Evolutionary conservation across 106 monocot genomes (phyloP).

Genomic region (Allium cepa): DNA sequence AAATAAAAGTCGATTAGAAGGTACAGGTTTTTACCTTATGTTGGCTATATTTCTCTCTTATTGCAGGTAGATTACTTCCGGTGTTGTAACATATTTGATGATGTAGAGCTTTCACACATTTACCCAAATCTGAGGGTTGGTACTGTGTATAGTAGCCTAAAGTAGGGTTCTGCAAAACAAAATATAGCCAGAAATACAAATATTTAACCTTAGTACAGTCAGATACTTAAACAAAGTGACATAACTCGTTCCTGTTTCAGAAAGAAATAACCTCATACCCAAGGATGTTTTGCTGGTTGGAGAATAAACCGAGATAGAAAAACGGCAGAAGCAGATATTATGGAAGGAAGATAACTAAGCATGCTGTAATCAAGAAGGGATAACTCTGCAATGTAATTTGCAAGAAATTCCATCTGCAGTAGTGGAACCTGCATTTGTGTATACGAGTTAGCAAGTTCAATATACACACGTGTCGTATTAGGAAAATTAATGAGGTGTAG

Average conservation of each 20-base stretch:
- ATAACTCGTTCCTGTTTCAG: too few species aligned
- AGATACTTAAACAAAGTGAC: too few species aligned
- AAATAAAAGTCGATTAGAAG: not conserved
- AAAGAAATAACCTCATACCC: conserved; percentile 56
- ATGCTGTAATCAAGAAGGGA: conserved; percentile 71
- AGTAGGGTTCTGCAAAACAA: conserved; percentile 55
- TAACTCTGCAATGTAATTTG: conserved; percentile 71
- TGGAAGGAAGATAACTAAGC: conserved; percentile 55
- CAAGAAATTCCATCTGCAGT: conserved; percentile 70
- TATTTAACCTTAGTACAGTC: too few species aligned
- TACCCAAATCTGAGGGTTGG: conserved; percentile 54
- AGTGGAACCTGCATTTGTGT: conserved; percentile 18
- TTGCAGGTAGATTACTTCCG: conserved; percentile 61
- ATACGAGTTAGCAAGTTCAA: too few species aligned
- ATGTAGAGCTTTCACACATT: conserved; percentile 75
- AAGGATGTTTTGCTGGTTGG: conserved; percentile 57
- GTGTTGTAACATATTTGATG: conserved; percentile 47
- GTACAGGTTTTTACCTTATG: conserved; percentile 55
- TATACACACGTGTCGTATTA: too few species aligned
- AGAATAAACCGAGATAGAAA: conserved; percentile 72
- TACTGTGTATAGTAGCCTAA: conserved; percentile 37
- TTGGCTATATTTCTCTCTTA: conserved; percentile 92
- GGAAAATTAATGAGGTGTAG: not conserved
- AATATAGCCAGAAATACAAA: too few species aligned
- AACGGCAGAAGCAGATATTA: conserved; percentile 65